phyloP scores from a whole-genome alignment of 441 rosid genomes.

The Adansonia rubrostipa region DNA sequence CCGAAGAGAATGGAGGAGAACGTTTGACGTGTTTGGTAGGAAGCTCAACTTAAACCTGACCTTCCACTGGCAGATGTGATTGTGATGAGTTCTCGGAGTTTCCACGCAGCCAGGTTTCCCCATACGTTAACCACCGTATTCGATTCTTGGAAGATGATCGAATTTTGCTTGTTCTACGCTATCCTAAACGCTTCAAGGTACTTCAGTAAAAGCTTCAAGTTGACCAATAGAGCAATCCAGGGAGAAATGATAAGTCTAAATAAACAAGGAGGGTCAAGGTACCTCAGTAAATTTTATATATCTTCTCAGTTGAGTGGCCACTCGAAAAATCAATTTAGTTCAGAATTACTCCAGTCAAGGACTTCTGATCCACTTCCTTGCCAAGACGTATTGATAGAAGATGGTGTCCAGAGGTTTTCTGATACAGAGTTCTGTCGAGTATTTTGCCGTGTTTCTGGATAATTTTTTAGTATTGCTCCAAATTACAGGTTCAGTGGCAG shows the following conservation, averaged over 20 bases:
- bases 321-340: slow-evolving; percentile 17
- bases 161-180: slow-evolving; percentile 34
- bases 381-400: slow-evolving; percentile 31
- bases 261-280: neutral
- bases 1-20: slow-evolving; percentile 28
- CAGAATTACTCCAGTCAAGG: slow-evolving; percentile 8
- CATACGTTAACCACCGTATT: neutral
- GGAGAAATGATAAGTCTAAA: slow-evolving; percentile 36
- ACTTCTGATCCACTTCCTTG: slow-evolving; percentile 23
- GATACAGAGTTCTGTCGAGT: slow-evolving; percentile 21
- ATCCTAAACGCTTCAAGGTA: slow-evolving; percentile 13
- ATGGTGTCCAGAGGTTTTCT: slow-evolving; percentile 21
- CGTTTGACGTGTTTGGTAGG: slow-evolving; percentile 38
- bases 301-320: slow-evolving; percentile 23
- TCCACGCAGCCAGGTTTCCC: no score
- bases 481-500: slow-evolving; percentile 21
- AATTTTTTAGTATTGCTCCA: neutral
- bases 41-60: slow-evolving; percentile 17
- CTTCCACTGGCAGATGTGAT: neutral
- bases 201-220: slow-evolving; percentile 17
- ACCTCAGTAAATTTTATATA: slow-evolving; percentile 26
- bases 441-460: neutral
- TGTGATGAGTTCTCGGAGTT: neutral
- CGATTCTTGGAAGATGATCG: slow-evolving; percentile 22
- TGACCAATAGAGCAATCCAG: slow-evolving; percentile 31